These are phyloP conservation scores for Taiozyma sp. DNA, from an alignment of 1,139 yeast species.

Conservation along the genomic window DNA sequence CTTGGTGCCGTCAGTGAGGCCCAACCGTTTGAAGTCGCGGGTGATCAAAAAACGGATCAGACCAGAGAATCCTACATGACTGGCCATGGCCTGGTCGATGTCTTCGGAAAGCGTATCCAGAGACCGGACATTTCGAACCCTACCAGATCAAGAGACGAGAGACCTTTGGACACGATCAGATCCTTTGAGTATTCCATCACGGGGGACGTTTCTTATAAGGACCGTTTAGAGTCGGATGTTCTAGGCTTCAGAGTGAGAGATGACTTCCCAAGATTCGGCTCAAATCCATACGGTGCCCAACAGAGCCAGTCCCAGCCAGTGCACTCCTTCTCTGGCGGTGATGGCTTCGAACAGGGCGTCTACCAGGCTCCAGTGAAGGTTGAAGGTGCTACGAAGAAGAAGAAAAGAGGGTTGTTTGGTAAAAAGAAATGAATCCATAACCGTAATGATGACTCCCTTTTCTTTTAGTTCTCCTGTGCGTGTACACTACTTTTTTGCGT, in stretches of 20 bases:
- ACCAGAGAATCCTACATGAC: slow-evolving; percentile 5
- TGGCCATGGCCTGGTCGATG: slow-evolving; percentile 45
- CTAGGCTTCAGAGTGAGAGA: slow-evolving; percentile 75
- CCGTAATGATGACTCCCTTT: not conserved
- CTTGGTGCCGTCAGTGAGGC: slow-evolving; percentile 88
- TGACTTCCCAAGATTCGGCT: slow-evolving; percentile 40
- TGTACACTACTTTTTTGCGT: not conserved
- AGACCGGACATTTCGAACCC: slow-evolving; percentile 89
- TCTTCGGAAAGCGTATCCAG: slow-evolving; percentile 72
- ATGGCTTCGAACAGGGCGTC: slow-evolving; percentile 52
- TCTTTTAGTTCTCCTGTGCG: not conserved
- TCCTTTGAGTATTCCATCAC: slow-evolving; percentile 90
- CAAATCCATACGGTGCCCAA: slow-evolving; percentile 29
- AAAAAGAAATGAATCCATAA: slow-evolving; percentile 43
- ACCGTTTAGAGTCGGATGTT: slow-evolving; percentile 70
- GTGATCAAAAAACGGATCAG: slow-evolving; percentile 34
- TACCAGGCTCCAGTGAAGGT: slow-evolving; percentile 53
- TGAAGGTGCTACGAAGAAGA: slow-evolving; percentile 36
- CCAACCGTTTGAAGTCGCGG: slow-evolving; percentile 87
- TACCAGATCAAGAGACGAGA: slow-evolving; percentile 83
- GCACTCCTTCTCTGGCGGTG: slow-evolving; percentile 26
- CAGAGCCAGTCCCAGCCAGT: slow-evolving; percentile 10
- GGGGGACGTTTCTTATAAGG: slow-evolving; percentile 73
- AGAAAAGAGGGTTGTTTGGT: slow-evolving; percentile 73
- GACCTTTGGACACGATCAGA: slow-evolving; percentile 93